These are phyloP conservation scores for Cyberlindnera euphorbiae DNA, from an alignment of 805 yeast genomes.

Conservation along the genomic window DNA sequence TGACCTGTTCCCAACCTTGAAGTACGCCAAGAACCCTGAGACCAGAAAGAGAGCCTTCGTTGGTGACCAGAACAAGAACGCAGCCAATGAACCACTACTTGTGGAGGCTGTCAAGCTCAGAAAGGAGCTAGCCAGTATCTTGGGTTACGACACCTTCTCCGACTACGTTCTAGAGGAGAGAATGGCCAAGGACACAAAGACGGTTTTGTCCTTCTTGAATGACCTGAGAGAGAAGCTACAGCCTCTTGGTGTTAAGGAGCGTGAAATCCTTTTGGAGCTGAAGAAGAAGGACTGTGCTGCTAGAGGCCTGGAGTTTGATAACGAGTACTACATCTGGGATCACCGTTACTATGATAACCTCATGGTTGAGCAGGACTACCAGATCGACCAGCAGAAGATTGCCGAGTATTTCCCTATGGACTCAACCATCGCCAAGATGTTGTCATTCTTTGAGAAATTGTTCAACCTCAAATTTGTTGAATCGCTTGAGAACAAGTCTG, in stretches of 20 bases:
- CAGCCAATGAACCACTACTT: slow-evolving; percentile 59
- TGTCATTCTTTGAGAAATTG: slow-evolving; percentile 62
- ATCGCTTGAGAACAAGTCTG: slow-evolving; percentile 33
- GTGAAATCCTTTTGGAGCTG: slow-evolving; percentile 41
- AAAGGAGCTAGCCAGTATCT: slow-evolving; percentile 51
- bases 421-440: slow-evolving; percentile 62
- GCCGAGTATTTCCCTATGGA: slow-evolving; percentile 77
- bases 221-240: slow-evolving; percentile 56
- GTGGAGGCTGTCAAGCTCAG: slow-evolving; percentile 57
- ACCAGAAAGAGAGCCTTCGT: slow-evolving; percentile 64
- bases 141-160: slow-evolving; percentile 68
- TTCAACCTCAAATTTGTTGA: slow-evolving; percentile 65
- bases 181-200: slow-evolving; percentile 69
- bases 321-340: slow-evolving; percentile 65
- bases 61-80: slow-evolving; percentile 65
- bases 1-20: slow-evolving; percentile 71
- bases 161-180: slow-evolving; percentile 69
- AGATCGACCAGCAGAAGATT: slow-evolving; percentile 67
- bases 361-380: slow-evolving; percentile 60
- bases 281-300: slow-evolving; percentile 48
- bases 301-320: slow-evolving; percentile 39
- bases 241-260: slow-evolving; percentile 56
- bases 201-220: slow-evolving; percentile 54
- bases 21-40: slow-evolving; percentile 57
- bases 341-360: slow-evolving; percentile 59